Base-by-base conservation (phyloP, 306 rosid species). In the Pterocarpus macrocarpus region DNA sequence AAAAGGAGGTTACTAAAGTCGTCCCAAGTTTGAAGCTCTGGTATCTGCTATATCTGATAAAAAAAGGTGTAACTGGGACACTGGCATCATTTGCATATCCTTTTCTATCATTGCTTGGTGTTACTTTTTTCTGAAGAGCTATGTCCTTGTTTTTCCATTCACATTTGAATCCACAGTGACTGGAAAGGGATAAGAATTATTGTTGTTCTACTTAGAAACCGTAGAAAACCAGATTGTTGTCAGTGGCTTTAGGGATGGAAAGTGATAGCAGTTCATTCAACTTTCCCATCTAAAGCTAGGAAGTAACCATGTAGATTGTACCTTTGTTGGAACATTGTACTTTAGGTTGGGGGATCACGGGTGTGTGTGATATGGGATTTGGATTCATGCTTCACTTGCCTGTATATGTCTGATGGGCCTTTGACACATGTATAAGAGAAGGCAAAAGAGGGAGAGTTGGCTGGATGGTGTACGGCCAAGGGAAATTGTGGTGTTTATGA, bases 181-280 rank as follows among this genome's bases (percentile, higher is more conserved):
- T 63, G 35, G 33, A 53, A 52, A 44, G 10, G 61, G 44, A 28
- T 7, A 44, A 30, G 58, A 43, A 30, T 30, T 75, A 61, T 62
- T 61, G 38, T 41, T 58, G 39, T 53, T 71, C 41, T 62, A 9
- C 34, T 61, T 62, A 58, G 69, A 34, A 75, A 47, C 70, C 59
- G 9, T 44, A 39, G 32, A 45, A n/a, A 75, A 43, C 55, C 28
- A 13, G 28, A 61, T 59, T 44, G 16, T 15, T 8, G 14, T 58
- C 45, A 56, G 22, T 72, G 47, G 33, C 17, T 75, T 55, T 57
- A 41, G 49, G 47, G 16, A 30, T 41, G n/a, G 30, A 78, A 22
- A 43, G 43, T 56, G 57, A 6, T 33, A 45, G 34, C 41, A 33
- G 35, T 36, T 53, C 17, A 16, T 72, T 55, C 68, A 16, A 8